Evolutionary conservation across 2,329 filamentous ascomycete species (phyloP), one percentile per base, ranked within the genome.

Genomic region (Trichoderma breve): DNA sequence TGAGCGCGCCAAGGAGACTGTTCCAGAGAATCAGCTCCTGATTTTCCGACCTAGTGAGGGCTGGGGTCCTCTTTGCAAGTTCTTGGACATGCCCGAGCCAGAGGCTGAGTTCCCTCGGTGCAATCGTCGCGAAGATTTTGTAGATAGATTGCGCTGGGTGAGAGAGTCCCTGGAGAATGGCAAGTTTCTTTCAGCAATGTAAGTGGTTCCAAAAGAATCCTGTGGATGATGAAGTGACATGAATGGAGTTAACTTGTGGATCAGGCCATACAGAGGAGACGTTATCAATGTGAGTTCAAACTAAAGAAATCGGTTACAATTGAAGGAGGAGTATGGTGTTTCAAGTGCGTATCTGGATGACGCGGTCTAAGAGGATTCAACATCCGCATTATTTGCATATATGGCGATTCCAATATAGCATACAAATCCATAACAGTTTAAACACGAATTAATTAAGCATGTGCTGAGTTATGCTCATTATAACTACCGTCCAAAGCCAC

Each of bases 301-400:
- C 2, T 21, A 18, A 51, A 0, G 9, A 51, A 51, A 3, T 51
- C 43, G n/a, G 9, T 3, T 51, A 21, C n/a, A 21, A 51, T 12
- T 1, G 4, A 21, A 1, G 5, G 43, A 1, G 43, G 1, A 21
- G n/a, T 3, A 21, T 0, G 43, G 1, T 51, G 43, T 3, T 51
- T 21, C n/a, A 51, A 21, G n/a, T 3, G 8, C 2, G 43, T 51
- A 12, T 51, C 43, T 51, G 4, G 2, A 51, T 6, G n/a, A 18
- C 4, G 18, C 43, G 18, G 18, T 12, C 18, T 51, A n/a, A 9
- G 43, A 21, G 43, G n/a, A 51, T 51, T 6, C 43, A 51, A 51
- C 43, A 51, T 51, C 43, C n/a, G 4, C n/a, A 47, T 1, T 47
- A 3, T 21, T 47, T 47, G 18, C 18, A 18, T n/a, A 43, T 9